Evolutionary conservation across 1,284 basidiomycete species (phyloP).

Genomic region (Apiotrichum montevideense): DNA sequence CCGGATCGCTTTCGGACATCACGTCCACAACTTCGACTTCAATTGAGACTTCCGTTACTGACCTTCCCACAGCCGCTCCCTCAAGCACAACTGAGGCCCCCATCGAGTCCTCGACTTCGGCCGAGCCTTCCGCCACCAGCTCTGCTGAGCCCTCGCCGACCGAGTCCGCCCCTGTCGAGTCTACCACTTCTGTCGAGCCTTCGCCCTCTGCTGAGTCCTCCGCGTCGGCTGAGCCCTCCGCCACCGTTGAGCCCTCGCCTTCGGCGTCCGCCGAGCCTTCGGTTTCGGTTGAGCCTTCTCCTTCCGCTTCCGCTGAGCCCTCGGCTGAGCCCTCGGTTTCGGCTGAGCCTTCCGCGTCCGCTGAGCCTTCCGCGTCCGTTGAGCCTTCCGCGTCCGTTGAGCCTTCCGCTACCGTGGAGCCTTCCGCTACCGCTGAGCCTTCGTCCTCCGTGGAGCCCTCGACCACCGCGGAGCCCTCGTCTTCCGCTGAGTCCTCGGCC

Average conservation of each 20-base stretch:
- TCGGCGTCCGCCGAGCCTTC: neutral
- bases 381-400: neutral
- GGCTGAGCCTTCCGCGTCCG: neutral
- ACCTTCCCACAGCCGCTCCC: neutral
- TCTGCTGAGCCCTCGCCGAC: neutral
- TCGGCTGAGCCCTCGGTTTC: neutral
- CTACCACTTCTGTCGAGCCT: neutral
- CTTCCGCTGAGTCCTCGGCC: neutral
- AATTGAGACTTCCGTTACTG: neutral
- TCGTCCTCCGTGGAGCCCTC: constrained; percentile 5
- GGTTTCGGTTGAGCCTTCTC: neutral
- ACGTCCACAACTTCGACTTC: neutral
- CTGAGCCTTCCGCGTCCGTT: neutral
- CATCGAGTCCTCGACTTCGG: neutral
- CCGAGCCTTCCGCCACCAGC: neutral
- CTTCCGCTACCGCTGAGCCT: constrained; percentile 1
- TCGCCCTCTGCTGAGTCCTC: neutral
- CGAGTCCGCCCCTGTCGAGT: neutral
- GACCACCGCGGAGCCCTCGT: neutral
- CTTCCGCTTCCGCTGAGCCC: constrained; percentile 1
- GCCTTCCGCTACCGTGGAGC: neutral
- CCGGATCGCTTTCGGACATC: neutral
- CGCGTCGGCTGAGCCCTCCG: neutral
- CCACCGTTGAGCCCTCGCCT: neutral
- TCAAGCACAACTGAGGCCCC: neutral